phyloP scores from a whole-genome alignment of 2,329 filamentous ascomycete genomes.

The Cladosporium velox region DNA sequence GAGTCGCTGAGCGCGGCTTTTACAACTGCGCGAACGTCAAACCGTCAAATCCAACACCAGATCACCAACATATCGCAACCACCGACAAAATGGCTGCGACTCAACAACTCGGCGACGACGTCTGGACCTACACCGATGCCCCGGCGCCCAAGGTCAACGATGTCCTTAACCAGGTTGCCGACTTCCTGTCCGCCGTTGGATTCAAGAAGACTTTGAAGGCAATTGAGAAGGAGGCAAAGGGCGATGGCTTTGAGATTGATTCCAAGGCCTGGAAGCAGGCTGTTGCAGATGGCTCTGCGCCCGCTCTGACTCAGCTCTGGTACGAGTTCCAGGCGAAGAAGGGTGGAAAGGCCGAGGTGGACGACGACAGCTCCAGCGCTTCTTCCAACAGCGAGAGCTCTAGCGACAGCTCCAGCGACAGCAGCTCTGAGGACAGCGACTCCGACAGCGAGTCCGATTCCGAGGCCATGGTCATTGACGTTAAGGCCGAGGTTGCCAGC shows the following conservation, averaged over 20 bases:
- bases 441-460: constrained; percentile 27
- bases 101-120: constrained; percentile 20
- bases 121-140: constrained; percentile 14
- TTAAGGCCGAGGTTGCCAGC: constrained; percentile 15
- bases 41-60: neutral
- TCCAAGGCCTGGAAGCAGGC: constrained; percentile 23
- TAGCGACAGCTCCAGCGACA: constrained; percentile 17
- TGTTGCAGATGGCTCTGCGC: constrained; percentile 25
- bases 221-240: constrained; percentile 36
- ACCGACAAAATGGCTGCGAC: constrained; percentile 18
- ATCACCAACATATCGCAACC: constrained; percentile 9
- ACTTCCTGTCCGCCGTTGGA: constrained; percentile 36
- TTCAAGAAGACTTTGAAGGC: constrained; percentile 36
- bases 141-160: constrained; percentile 14
- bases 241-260: constrained; percentile 32
- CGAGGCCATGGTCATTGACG: constrained; percentile 12
- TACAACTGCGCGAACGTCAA: neutral
- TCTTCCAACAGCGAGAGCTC: constrained; percentile 22
- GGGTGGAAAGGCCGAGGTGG: constrained; percentile 23
- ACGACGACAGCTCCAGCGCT: constrained; percentile 18
- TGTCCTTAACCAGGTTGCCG: constrained; percentile 31
- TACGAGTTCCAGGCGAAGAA: constrained; percentile 23
- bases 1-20: neutral
- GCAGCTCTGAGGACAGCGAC: constrained; percentile 24
- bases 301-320: constrained; percentile 18